Conservation (phyloP, 768 basidiomycete species). For the Brasilioporus rufonigricans region DNA sequence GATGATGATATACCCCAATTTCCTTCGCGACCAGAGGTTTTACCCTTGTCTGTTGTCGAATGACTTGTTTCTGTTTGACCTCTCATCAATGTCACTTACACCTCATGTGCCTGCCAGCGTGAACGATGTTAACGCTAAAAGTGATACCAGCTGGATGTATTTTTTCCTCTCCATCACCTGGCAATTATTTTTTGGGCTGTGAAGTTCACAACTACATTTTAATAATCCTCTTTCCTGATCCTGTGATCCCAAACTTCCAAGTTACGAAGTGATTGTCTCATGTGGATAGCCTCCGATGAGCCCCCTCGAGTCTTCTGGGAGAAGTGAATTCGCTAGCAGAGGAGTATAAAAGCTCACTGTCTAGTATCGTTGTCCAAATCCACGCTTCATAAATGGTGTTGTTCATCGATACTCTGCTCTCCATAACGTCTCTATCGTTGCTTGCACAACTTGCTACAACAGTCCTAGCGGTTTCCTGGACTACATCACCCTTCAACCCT, state of each 20-base stretch:
- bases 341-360: background rate
- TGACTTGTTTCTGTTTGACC: too few species aligned
- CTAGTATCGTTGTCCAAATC: background rate
- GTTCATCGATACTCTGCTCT: background rate
- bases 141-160: too few species aligned
- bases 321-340: background rate
- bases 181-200: too few species aligned
- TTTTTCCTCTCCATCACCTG: background rate
- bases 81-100: too few species aligned
- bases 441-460: background rate
- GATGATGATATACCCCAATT: too few species aligned
- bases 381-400: conserved; percentile 5
- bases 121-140: too few species aligned
- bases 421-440: background rate
- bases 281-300: background rate
- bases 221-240: too few species aligned
- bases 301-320: background rate
- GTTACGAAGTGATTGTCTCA: background rate
- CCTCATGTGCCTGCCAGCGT: too few species aligned
- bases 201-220: too few species aligned
- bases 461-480: conserved; percentile 41
- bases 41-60: too few species aligned
- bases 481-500: conserved; percentile 54
- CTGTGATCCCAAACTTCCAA: too few species aligned
- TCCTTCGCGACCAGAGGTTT: too few species aligned